Conservation (phyloP, 1,139 yeast genomes). For the Pichia sp. region DNA sequence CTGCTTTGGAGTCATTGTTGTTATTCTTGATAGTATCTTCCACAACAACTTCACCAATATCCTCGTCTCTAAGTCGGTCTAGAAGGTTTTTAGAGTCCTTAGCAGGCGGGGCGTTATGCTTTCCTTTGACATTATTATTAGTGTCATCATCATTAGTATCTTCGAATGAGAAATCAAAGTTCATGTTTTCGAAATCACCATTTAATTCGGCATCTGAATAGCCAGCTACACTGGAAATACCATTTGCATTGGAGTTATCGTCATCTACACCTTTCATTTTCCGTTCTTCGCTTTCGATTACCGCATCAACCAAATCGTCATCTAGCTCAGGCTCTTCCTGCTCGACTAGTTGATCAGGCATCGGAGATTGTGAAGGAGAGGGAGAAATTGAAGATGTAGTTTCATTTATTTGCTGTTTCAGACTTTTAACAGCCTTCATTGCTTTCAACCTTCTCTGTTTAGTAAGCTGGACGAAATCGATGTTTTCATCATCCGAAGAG, state of each 20-base stretch:
- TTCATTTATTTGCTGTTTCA: slow-evolving; percentile 33
- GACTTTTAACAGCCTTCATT: slow-evolving; percentile 46
- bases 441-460: slow-evolving; percentile 59
- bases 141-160: slow-evolving; percentile 32
- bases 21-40: slow-evolving; percentile 3
- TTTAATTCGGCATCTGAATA: slow-evolving; percentile 19
- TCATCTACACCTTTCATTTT: slow-evolving; percentile 19
- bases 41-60: slow-evolving; percentile 62
- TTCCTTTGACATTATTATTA: slow-evolving; percentile 14
- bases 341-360: slow-evolving; percentile 10
- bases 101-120: slow-evolving; percentile 20
- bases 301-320: slow-evolving; percentile 31
- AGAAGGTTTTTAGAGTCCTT: slow-evolving; percentile 30
- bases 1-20: background rate
- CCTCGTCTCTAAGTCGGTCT: slow-evolving; percentile 39
- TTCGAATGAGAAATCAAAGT: slow-evolving; percentile 56
- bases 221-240: slow-evolving; percentile 4
- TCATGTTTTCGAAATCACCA: slow-evolving; percentile 37
- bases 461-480: slow-evolving; percentile 66
- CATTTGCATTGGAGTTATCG: slow-evolving; percentile 12
- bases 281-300: slow-evolving; percentile 28
- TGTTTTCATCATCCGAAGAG: slow-evolving; percentile 61
- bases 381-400: slow-evolving; percentile 8
- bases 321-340: slow-evolving; percentile 29
- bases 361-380: slow-evolving; percentile 16